Conservation (phyloP, 495 filamentous ascomycete species). For the Lepidopterella palustris region DNA sequence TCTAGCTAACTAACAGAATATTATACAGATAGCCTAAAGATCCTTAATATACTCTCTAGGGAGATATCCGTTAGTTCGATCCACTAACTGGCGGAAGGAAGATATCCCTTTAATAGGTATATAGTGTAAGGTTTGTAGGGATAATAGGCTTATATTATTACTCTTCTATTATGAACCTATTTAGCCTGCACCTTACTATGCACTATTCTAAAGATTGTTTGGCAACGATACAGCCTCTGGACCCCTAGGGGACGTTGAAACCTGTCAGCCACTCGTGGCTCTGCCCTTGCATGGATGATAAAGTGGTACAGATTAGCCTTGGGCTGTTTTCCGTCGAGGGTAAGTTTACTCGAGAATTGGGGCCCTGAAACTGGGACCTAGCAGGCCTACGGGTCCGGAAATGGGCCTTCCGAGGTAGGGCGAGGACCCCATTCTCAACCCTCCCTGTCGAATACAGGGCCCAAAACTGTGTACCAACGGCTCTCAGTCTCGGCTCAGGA, state of each 20-base stretch:
- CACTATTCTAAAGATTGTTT: neutral
- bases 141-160: neutral
- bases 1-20: neutral
- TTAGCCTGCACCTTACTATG: neutral
- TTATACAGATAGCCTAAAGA: neutral
- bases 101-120: neutral
- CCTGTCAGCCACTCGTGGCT: neutral
- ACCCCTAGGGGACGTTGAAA: neutral
- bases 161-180: neutral
- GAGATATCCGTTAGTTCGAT: neutral
- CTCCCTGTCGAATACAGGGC: too few species aligned
- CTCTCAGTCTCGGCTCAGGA: neutral
- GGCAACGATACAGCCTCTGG: neutral
- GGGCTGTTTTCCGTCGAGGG: slow-evolving; percentile 1
- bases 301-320: slow-evolving; percentile 1
- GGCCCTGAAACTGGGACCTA: neutral
- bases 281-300: neutral
- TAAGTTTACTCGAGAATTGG: slow-evolving; percentile 1
- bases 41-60: neutral
- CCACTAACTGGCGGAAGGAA: neutral
- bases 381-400: neutral
- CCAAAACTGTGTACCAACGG: neutral
- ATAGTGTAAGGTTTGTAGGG: neutral
- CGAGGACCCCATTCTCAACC: too few species aligned
- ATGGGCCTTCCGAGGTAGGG: neutral